Evolutionary conservation across 78 protist genomes (phyloP).

Genomic region (Guillardia theta): DNA sequence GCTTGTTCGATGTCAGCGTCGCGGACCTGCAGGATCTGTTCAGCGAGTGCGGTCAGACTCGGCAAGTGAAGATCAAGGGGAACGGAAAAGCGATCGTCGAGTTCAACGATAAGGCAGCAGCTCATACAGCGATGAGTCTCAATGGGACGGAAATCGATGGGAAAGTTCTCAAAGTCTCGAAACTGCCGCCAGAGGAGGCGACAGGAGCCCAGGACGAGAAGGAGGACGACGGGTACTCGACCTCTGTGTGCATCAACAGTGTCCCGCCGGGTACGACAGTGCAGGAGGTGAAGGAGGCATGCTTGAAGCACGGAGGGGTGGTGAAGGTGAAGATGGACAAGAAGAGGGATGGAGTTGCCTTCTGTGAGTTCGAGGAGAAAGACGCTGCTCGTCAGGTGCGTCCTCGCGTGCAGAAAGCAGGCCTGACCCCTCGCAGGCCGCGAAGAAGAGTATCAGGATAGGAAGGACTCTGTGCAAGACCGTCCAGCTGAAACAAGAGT

Average conservation of each 20-base stretch:
- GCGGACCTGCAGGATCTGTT: neutral
- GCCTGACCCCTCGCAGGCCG: slow-evolving; percentile 2
- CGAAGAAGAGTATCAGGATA: neutral
- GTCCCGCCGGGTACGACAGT: neutral
- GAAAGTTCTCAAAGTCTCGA: neutral
- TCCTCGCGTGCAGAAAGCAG: neutral
- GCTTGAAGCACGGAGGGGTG: neutral
- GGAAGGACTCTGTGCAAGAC: neutral
- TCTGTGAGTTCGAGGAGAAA: neutral
- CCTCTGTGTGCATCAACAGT: neutral
- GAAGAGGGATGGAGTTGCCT: neutral
- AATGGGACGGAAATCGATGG: neutral
- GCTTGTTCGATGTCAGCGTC: neutral
- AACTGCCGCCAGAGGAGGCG: neutral
- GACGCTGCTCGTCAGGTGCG: neutral
- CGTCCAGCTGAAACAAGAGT: neutral
- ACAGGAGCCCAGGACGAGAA: no score
- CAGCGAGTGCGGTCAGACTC: neutral
- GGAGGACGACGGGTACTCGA: neutral
- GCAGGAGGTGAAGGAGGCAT: neutral
- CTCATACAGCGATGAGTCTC: neutral
- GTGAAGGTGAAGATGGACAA: neutral
- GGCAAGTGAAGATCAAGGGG: neutral
- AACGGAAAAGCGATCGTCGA: neutral
- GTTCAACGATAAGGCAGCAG: neutral